Evolutionary conservation across 2,329 filamentous ascomycete species (phyloP).

Genomic region (Pseudocercospora musae): DNA sequence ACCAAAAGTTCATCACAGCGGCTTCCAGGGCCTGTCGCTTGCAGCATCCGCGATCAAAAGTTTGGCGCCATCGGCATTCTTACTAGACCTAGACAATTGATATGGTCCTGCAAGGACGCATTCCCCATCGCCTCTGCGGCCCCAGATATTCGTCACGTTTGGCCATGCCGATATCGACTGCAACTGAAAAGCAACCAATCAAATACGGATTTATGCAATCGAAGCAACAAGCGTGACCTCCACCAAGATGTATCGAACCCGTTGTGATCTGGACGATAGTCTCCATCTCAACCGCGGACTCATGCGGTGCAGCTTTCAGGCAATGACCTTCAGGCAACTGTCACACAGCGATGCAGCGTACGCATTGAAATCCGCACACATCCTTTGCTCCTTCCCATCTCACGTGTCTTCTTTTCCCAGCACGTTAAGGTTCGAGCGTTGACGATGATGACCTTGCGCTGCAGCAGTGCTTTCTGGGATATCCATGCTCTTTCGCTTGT

Average conservation of each 20-base stretch:
- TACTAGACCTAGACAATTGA: no score
- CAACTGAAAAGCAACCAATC: no score
- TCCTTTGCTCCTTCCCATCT: neutral
- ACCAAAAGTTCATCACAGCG: neutral
- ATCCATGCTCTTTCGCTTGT: neutral
- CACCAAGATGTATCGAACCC: neutral
- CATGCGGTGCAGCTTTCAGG: neutral
- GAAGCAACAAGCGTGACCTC: no score
- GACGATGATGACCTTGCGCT: neutral
- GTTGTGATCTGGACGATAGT: neutral
- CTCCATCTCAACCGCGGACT: neutral
- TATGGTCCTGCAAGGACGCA: no score
- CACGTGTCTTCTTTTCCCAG: neutral
- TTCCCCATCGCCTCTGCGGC: no score
- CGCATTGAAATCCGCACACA: neutral
- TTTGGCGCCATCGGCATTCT: no score
- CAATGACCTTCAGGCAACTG: neutral
- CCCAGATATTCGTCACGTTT: no score
- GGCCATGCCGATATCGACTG: no score
- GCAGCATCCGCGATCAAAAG: neutral
- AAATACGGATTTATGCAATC: no score
- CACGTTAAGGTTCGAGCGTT: neutral
- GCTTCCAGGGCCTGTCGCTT: neutral
- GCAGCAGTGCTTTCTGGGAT: neutral
- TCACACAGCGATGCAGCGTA: neutral